Percentiles rank a stretch among this genome's conserved stretches.
These are phyloP conservation scores for Dryas drummondii DNA, from an alignment of 306 rosid species.

Conservation along the genomic window DNA sequence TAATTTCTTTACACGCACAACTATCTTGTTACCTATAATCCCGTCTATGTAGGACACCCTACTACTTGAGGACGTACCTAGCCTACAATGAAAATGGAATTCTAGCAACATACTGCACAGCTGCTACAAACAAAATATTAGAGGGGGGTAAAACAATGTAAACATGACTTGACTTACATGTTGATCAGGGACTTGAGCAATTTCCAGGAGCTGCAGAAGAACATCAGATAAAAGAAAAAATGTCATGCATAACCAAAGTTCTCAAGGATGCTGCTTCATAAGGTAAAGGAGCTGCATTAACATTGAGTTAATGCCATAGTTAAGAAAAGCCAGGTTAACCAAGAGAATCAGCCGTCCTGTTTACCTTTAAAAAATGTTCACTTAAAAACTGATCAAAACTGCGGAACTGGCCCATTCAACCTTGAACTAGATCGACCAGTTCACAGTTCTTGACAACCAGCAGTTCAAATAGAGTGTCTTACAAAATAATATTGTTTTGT, in stretches of 20 bases:
- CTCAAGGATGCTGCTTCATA: not conserved
- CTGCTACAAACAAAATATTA: not conserved
- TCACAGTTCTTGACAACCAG: not conserved
- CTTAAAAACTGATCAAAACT: not conserved
- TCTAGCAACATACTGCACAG: not conserved
- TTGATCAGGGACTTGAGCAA: conserved; percentile 94
- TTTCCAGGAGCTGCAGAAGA: conserved; percentile 86
- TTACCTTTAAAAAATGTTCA: not conserved
- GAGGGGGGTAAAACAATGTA: conserved; percentile 20
- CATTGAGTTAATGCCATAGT: not conserved
- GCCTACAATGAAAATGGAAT: not conserved
- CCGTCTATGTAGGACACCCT: not conserved
- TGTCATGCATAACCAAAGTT: not conserved
- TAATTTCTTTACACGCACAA: not conserved
- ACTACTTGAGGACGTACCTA: not conserved
- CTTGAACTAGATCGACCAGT: not conserved
- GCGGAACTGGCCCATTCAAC: not conserved
- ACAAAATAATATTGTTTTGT: not conserved
- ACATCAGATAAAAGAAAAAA: conserved; percentile 22
- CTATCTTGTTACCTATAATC: not conserved
- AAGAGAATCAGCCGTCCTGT: not conserved
- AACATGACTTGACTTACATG: conserved; percentile 57
- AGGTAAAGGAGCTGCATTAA: not conserved
- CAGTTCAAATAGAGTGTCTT: not conserved
- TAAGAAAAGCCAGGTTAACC: not conserved